These are phyloP conservation scores for Blastocystis sp. DNA, from an alignment of 352 stramenopile species.

Conservation along the genomic window DNA sequence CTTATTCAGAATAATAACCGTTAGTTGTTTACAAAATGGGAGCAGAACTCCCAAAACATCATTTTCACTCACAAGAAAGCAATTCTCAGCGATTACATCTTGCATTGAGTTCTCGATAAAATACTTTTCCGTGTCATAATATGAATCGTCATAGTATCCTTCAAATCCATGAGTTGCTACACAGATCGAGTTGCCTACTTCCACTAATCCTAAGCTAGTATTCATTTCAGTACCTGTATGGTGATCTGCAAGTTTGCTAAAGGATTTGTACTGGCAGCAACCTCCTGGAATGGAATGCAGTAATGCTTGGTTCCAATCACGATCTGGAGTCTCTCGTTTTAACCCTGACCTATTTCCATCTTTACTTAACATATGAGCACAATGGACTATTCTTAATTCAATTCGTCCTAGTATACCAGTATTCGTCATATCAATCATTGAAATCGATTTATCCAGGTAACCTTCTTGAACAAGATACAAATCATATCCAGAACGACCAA, in stretches of 20 bases:
- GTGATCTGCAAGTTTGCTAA: constrained; percentile 11
- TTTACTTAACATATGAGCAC: constrained; percentile 57
- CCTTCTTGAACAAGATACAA: constrained; percentile 34
- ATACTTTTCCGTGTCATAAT: constrained; percentile 61
- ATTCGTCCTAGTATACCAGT: neutral
- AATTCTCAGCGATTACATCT: neutral
- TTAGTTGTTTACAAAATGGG: constrained; percentile 13
- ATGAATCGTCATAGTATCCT: constrained; percentile 64
- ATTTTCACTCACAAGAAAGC: constrained; percentile 28
- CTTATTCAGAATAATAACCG: constrained; percentile 26
- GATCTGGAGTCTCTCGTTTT: constrained; percentile 54
- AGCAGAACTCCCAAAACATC: constrained; percentile 46
- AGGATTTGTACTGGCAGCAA: constrained; percentile 57
- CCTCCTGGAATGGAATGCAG: constrained; percentile 7
- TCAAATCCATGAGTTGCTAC: constrained; percentile 41
- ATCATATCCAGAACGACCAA: constrained; percentile 56
- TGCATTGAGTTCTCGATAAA: constrained; percentile 18
- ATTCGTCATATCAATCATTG: constrained; percentile 57
- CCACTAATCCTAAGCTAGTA: neutral
- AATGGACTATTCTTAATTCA: constrained; percentile 24
- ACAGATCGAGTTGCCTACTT: neutral
- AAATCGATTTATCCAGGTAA: constrained; percentile 23
- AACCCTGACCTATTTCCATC: constrained; percentile 58
- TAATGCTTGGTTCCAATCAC: constrained; percentile 12
- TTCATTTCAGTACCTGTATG: neutral